Evolutionary conservation across 1,284 basidiomycete genomes (phyloP).

Genomic region (Ceratobasidium sp.): DNA sequence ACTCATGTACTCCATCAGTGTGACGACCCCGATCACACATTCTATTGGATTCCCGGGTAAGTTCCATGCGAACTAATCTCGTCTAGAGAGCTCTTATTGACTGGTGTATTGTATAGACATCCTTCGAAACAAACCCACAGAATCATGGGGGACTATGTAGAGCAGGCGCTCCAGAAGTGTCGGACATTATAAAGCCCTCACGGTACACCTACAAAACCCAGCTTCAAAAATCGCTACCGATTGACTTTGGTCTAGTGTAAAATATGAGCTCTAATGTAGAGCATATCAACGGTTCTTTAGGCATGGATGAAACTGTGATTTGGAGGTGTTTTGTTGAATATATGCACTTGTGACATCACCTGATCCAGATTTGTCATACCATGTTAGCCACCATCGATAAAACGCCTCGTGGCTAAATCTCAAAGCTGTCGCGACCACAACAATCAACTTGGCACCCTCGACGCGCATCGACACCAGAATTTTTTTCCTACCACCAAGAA

Average conservation of each 20-base stretch:
- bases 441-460: no score
- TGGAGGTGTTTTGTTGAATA: no score
- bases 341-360: no score
- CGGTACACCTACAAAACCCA: not conserved
- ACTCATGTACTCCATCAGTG: conserved; percentile 17
- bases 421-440: no score
- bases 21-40: conserved; percentile 46
- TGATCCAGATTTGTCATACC: no score
- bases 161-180: conserved; percentile 25
- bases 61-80: not conserved
- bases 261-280: not conserved
- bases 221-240: not conserved
- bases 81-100: not conserved
- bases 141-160: conserved; percentile 47
- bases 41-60: conserved; percentile 47
- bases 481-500: no score
- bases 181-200: conserved; percentile 7
- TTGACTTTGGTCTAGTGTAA: not conserved
- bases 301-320: conserved; percentile 53
- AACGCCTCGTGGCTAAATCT: no score
- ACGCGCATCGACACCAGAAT: no score
- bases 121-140: conserved; percentile 47
- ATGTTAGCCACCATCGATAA: no score
- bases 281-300: not conserved
- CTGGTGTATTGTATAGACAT: conserved; percentile 15